Base-by-base conservation (phyloP, 305 asterid genomes). In the Fraxinus albicans region DNA sequence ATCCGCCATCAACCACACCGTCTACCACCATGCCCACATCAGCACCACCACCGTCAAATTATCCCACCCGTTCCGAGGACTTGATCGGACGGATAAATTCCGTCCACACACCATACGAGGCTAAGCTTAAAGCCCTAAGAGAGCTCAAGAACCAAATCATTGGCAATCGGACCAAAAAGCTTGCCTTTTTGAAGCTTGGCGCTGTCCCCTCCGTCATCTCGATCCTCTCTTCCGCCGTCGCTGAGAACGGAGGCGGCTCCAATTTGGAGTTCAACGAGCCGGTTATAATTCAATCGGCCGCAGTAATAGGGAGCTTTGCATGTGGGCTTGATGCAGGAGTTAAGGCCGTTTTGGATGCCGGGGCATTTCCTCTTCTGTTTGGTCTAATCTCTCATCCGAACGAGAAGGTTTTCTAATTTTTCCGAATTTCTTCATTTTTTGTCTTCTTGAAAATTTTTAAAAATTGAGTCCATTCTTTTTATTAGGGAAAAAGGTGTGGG, bases 91-190 rank as follows among this genome's bases (percentile, higher is more conserved):
- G 90, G 80, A 90, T 92, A 72, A 87, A 87, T 79, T 91, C 94
- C 5, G 15, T 81, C 4, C 81, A 87, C 79, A 79, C 88, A 3
- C 82, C 91, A 0, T 74, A 60, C 83, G 95, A 92, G 73, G 81
- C 85, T 70, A 93, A 92, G 87, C 91, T 94, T 40, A 94, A 92
- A 87, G 91, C 96, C 8, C 83, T 96, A 81, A 88, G 99, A 86
- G 98, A 93, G 80, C 90, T 96, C 81, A 96, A 96, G 90, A 96
- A 96, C 86, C 98, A 92, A 84, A 96, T 96, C 10, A 96, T 96
- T n/a, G 99, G 99, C 17, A 96, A 94, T 84, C 99, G 95, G 10
- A 96, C 98, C 2, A 94, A 95, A 79, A 96, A 96, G 89, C 85
- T 93, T 6, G 88, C 92, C 65, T 96, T 89, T 83, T 86, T 96